Evolutionary conservation across 768 basidiomycete genomes (phyloP), one percentile per base, ranked within the genome.

Genomic region (Rhodotorula graminis): DNA sequence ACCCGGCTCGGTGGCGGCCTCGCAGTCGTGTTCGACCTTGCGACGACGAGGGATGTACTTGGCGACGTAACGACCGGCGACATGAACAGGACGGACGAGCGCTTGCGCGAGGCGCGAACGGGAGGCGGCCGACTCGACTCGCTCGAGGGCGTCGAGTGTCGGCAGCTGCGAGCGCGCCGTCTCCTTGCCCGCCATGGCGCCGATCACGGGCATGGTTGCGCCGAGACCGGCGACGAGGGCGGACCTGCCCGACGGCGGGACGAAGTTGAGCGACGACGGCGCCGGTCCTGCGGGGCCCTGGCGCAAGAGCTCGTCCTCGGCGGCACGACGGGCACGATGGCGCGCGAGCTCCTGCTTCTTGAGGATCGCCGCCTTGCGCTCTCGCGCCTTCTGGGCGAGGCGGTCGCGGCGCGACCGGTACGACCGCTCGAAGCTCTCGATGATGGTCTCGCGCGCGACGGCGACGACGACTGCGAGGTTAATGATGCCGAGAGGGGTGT

Each of bases 401-500:
- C 79, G 69, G 69, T 85, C 84, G 25, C 81, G 80, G 84, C 84
- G 23, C 80, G 80, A 42, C 82, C 84, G 56, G 83, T 87, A 83
- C 76, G 37, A 71, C 33, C 29, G 64, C 62, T 90, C 87, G 59
- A 89, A 84, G 4, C 86, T 85, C 80, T 93, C 92, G 61, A 76
- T 55, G 40, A 72, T 60, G 5, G 68, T 64, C 25, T 76, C 71
- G 27, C 71, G 68, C 0, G 71, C 62, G 37, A 67, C 37, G 57
- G 64, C 58, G 67, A 76, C 62, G 33, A 61, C 60, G 50, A 76
- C 29, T 1, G 57, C 74, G 53, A 79, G 69, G 49, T 74, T 77
- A 40, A 78, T 25, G 56, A 80, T 71, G 31, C 76, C 56, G 23
- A 70, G 55, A 0, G 69, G 61, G 70, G 75, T 77, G 72, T 77